A percentile compares a stretch with the other conserved stretches of the same genome.
These are phyloP conservation scores for Cladosporium sphaerospermum DNA, from an alignment of 2,329 filamentous ascomycete species.

Conservation along the genomic window DNA sequence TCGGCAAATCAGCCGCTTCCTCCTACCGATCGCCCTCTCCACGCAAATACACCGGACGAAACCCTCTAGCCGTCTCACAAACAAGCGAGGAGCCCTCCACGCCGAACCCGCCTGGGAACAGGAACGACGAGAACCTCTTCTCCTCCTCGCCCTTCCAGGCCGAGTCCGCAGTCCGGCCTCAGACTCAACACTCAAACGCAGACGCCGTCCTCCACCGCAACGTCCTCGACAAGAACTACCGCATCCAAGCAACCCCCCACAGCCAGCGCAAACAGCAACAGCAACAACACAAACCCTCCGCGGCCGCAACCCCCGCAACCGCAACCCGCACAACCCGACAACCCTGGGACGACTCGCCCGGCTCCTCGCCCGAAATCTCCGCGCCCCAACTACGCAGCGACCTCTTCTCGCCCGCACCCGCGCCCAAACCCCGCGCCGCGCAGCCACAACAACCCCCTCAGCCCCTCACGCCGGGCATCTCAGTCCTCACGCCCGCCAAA, in stretches of 20 bases:
- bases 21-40: conserved; percentile 30
- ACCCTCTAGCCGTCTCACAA: conserved; percentile 16
- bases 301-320: conserved; percentile 25
- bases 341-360: conserved; percentile 41
- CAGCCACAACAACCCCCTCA: conserved; percentile 11
- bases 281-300: conserved; percentile 13
- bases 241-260: conserved; percentile 85
- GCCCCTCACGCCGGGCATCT: conserved; percentile 73
- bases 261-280: conserved; percentile 23
- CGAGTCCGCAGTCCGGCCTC: conserved; percentile 32
- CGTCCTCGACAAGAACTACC: conserved; percentile 92
- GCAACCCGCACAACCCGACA: conserved; percentile 29
- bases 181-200: conserved; percentile 39
- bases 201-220: conserved; percentile 77
- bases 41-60: conserved; percentile 37
- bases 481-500: conserved; percentile 63
- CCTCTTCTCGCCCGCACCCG: conserved; percentile 52
- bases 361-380: conserved; percentile 60
- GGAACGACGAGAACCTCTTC: conserved; percentile 3
- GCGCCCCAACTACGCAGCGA: conserved; percentile 79
- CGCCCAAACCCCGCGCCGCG: background rate
- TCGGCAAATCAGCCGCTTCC: conserved; percentile 13
- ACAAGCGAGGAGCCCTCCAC: conserved; percentile 25
- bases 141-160: conserved; percentile 48
- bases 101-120: conserved; percentile 18